Conservation (phyloP, 169 alveolate species). For the Cryptosporidium canis region DNA sequence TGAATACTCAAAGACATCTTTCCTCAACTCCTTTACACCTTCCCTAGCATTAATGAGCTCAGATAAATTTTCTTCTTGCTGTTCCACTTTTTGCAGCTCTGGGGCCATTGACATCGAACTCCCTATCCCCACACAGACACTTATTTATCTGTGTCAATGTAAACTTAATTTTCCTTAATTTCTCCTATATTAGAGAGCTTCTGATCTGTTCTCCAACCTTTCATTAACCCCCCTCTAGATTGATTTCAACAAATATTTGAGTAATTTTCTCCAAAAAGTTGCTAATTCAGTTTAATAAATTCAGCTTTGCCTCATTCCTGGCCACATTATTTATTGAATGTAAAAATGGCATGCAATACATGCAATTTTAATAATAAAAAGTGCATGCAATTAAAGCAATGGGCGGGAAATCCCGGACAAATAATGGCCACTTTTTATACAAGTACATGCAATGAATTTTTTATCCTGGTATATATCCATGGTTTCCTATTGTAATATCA, state of each 20-base stretch:
- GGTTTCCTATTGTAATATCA: too few species aligned
- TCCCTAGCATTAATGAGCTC: slow-evolving; percentile 5
- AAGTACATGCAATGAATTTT: background rate
- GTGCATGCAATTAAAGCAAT: background rate
- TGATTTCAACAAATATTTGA: background rate
- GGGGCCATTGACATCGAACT: slow-evolving; percentile 29
- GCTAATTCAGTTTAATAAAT: background rate
- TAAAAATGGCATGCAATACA: background rate
- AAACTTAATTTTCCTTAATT: background rate
- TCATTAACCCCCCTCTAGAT: background rate
- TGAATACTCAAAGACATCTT: background rate
- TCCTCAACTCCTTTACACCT: background rate
- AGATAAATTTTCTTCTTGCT: slow-evolving; percentile 14
- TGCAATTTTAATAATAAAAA: background rate
- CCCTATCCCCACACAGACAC: slow-evolving; percentile 20
- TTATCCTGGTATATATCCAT: too few species aligned
- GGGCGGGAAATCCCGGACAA: slow-evolving; percentile 1
- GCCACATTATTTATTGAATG: background rate
- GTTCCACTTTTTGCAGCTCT: slow-evolving; percentile 19
- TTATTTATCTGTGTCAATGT: background rate
- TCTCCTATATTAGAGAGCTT: background rate
- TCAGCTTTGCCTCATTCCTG: background rate
- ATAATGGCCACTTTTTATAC: background rate
- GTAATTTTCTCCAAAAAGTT: background rate
- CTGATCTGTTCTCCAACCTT: background rate